Conservation (phyloP, 2,329 filamentous ascomycete species). For the Talaromyces sp. region DNA sequence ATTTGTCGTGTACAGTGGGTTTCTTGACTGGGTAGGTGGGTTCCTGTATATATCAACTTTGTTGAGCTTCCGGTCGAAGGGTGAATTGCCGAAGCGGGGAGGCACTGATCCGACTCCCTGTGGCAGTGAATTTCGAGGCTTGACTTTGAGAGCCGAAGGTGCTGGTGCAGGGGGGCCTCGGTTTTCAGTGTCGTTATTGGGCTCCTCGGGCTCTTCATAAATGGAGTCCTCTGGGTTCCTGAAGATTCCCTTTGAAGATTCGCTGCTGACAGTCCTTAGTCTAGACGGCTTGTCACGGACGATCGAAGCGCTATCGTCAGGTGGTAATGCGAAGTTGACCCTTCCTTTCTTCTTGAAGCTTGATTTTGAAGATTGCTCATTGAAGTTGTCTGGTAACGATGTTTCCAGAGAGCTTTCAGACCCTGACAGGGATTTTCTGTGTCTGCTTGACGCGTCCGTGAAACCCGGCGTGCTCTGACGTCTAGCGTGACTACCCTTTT, state of each 20-base stretch:
- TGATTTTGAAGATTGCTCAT: background rate
- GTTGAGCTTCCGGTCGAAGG: conserved; percentile 42
- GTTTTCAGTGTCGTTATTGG: conserved; percentile 20
- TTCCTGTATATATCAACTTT: conserved; percentile 77
- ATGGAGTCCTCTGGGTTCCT: conserved; percentile 60
- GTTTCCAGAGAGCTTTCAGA: conserved; percentile 15
- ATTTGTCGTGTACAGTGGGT: conserved; percentile 74
- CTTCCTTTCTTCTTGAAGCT: conserved; percentile 10
- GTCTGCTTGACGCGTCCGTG: background rate
- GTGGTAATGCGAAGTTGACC: conserved; percentile 35
- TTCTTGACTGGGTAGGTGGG: conserved; percentile 74
- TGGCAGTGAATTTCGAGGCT: conserved; percentile 60
- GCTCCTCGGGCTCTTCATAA: conserved; percentile 75
- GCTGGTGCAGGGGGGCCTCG: conserved; percentile 20
- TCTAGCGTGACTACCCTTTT: conserved; percentile 40
- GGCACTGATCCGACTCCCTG: conserved; percentile 13
- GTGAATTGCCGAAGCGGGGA: conserved; percentile 29
- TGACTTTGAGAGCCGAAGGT: conserved; percentile 50
- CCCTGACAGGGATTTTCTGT: conserved; percentile 9
- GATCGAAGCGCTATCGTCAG: conserved; percentile 19
- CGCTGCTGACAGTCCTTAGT: conserved; percentile 29
- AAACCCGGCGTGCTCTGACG: conserved; percentile 30
- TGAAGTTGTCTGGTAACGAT: conserved; percentile 4
- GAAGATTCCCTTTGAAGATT: conserved; percentile 48
- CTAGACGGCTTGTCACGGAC: conserved; percentile 15